These are phyloP conservation scores for Prunus yedoensis DNA, from an alignment of 331 rosid species.

Conservation along the genomic window DNA sequence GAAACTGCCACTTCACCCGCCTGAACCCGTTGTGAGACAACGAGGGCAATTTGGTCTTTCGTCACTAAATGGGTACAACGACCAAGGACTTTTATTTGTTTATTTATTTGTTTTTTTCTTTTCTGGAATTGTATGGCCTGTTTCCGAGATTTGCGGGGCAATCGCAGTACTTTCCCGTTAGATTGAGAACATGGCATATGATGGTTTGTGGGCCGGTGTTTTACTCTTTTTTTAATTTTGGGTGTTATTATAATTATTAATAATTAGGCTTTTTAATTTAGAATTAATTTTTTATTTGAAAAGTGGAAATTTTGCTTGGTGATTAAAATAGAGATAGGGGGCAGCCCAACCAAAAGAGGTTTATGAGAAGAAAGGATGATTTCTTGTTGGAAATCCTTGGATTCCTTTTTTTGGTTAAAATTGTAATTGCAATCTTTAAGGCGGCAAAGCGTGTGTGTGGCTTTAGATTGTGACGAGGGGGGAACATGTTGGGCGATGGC, in stretches of 20 bases:
- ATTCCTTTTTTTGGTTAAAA: slow-evolving; percentile 4
- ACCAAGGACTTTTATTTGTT: slow-evolving; percentile 21
- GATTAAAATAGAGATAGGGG: slow-evolving; percentile 6
- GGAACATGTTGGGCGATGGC: slow-evolving; percentile 30
- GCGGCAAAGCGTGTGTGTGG: slow-evolving; percentile 13
- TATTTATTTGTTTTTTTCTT: not conserved
- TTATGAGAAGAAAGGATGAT: not conserved
- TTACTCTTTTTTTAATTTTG: not conserved
- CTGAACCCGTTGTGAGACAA: not conserved
- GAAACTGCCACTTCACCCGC: slow-evolving; percentile 6
- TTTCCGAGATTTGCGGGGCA: slow-evolving; percentile 49
- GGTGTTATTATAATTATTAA: not conserved
- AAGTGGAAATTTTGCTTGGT: not conserved
- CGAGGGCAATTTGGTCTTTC: slow-evolving; percentile 20
- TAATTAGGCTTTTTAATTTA: not conserved
- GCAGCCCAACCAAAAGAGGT: not conserved
- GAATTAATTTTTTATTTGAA: slow-evolving; percentile 1
- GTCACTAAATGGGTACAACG: not conserved
- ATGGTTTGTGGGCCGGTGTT: slow-evolving; percentile 36
- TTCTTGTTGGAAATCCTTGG: slow-evolving; percentile 14
- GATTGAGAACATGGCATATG: slow-evolving; percentile 29
- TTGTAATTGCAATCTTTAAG: not conserved
- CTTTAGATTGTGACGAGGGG: slow-evolving; percentile 11
- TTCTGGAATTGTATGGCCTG: slow-evolving; percentile 21
- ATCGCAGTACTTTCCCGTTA: slow-evolving; percentile 7